Conservation (phyloP, 2,329 filamentous ascomycete species). For the Zelopaecilomyces penicillatus region DNA sequence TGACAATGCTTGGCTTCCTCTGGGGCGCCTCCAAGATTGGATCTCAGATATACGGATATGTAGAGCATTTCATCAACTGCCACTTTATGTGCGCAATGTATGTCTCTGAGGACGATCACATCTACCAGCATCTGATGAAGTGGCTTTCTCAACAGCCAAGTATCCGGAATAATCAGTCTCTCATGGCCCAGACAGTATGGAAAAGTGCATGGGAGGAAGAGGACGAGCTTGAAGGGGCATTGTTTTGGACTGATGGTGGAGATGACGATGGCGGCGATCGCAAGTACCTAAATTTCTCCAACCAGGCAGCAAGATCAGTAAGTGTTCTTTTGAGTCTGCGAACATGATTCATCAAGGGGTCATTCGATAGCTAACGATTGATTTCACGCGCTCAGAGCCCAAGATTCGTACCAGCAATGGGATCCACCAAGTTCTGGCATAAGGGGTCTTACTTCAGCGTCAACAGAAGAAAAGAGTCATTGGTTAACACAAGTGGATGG, state of each 20-base stretch:
- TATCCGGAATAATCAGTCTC: slow-evolving; percentile 41
- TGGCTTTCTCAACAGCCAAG: slow-evolving; percentile 47
- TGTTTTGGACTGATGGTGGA: slow-evolving; percentile 30
- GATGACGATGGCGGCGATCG: slow-evolving; percentile 26
- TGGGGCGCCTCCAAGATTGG: slow-evolving; percentile 36
- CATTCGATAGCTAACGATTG: background rate
- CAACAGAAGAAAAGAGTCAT: slow-evolving; percentile 35
- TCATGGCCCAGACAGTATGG: slow-evolving; percentile 48
- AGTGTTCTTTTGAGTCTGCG: slow-evolving; percentile 12
- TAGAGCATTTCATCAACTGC: slow-evolving; percentile 29
- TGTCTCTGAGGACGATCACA: slow-evolving; percentile 47
- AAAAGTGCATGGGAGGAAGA: slow-evolving; percentile 50
- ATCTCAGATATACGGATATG: slow-evolving; percentile 25
- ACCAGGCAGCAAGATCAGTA: slow-evolving; percentile 44
- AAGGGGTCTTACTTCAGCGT: slow-evolving; percentile 42
- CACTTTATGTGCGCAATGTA: slow-evolving; percentile 45
- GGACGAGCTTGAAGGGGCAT: slow-evolving; percentile 33
- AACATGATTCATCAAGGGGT: background rate
- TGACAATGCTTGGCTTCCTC: slow-evolving; percentile 36
- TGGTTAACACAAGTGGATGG: slow-evolving; percentile 23
- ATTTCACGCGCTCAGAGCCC: slow-evolving; percentile 28
- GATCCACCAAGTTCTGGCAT: slow-evolving; percentile 47
- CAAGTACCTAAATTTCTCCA: slow-evolving; percentile 50
- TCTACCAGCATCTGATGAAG: slow-evolving; percentile 50
- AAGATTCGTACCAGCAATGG: slow-evolving; percentile 46